Evolutionary conservation across 2,329 filamentous ascomycete species (phyloP).

Genomic region (Escovopsis weberi): DNA sequence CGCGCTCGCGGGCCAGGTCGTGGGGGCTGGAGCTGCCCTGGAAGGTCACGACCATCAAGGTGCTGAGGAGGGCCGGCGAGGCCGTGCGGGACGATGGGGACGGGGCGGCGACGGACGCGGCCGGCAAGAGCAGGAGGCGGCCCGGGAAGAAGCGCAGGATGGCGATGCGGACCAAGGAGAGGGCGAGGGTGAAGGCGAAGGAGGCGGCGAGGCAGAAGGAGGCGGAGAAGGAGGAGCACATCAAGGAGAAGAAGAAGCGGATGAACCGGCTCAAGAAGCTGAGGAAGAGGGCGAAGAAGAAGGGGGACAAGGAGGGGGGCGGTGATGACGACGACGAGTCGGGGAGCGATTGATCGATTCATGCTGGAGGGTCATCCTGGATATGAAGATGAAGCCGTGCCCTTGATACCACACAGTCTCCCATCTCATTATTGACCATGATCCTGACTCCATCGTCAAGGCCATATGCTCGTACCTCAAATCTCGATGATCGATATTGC

Average conservation of each 20-base stretch:
- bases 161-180: constrained; percentile 30
- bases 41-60: constrained; percentile 33
- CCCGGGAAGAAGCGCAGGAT: constrained; percentile 47
- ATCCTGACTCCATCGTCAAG: no score
- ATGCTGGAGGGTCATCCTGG: no score
- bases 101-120: not conserved
- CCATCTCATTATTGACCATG: no score
- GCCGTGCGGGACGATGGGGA: not conserved
- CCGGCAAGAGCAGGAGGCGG: constrained; percentile 23
- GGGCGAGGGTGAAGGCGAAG: constrained; percentile 26
- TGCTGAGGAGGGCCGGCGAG: constrained; percentile 14
- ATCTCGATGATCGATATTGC: no score
- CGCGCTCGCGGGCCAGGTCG: constrained; percentile 25
- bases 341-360: not conserved
- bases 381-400: no score
- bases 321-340: constrained; percentile 8
- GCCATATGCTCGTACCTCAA: no score
- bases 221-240: constrained; percentile 37
- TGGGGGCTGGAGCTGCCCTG: constrained; percentile 49
- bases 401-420: no score
- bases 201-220: constrained; percentile 23
- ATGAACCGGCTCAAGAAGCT: constrained; percentile 46
- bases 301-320: constrained; percentile 27
- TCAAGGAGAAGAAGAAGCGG: constrained; percentile 48
- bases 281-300: constrained; percentile 41